These are phyloP conservation scores for Leccinellum luteum DNA, from an alignment of 768 basidiomycete species.

Conservation along the genomic window DNA sequence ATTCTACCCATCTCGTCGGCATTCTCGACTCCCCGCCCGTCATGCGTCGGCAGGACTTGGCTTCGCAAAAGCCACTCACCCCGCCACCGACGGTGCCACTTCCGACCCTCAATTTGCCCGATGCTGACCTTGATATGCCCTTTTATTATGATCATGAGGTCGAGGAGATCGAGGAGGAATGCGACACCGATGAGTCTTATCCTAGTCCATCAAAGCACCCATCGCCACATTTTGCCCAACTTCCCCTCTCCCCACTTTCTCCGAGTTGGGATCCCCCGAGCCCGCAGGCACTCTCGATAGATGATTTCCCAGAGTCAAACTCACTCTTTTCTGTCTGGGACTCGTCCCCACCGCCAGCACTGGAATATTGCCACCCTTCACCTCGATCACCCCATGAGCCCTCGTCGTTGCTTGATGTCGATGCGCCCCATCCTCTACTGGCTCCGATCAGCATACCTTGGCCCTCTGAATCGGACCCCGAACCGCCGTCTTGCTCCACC, in stretches of 20 bases:
- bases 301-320: constrained; percentile 18
- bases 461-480: constrained; percentile 17
- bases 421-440: constrained; percentile 13
- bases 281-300: constrained; percentile 12
- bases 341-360: constrained; percentile 10
- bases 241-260: constrained; percentile 35
- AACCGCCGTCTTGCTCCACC: constrained; percentile 6
- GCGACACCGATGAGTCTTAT: constrained; percentile 21
- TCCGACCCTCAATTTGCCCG: constrained; percentile 36
- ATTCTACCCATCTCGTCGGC: constrained; percentile 29
- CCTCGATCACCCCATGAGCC: constrained; percentile 13
- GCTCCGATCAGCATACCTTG: constrained; percentile 26
- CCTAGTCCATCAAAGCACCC: constrained; percentile 9
- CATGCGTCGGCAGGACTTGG: constrained; percentile 31
- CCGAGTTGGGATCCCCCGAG: constrained; percentile 30
- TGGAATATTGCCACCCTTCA: constrained; percentile 13
- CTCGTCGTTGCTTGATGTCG: constrained; percentile 27
- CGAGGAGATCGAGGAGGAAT: constrained; percentile 17
- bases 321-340: constrained; percentile 18
- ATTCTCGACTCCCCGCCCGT: constrained; percentile 36
- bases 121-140: constrained; percentile 25
- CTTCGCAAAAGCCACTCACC: constrained; percentile 35
- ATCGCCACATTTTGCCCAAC: constrained; percentile 14
- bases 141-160: constrained; percentile 15
- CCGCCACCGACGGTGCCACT: constrained; percentile 44